Conservation (phyloP, 1,284 basidiomycete species). For the Leccinum subspadiceum region DNA sequence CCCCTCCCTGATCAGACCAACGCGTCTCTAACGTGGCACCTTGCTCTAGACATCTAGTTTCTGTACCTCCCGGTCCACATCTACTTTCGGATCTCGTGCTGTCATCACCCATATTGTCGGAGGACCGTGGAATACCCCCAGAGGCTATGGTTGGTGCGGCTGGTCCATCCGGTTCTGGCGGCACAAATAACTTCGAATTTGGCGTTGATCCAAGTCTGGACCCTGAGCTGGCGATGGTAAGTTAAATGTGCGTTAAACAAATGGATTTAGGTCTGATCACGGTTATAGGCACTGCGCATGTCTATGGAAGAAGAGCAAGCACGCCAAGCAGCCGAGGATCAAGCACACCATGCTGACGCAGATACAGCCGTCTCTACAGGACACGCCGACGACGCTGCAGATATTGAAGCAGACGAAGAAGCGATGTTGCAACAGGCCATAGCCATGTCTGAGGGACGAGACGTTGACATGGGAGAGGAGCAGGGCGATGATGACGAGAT, state of each 20-base stretch:
- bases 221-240: conserved; percentile 95
- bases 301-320: conserved; percentile 97
- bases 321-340: conserved; percentile 68
- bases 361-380: conserved; percentile 29
- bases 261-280: conserved; percentile 2
- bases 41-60: conserved; percentile 70
- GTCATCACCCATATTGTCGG: conserved; percentile 80
- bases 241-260: conserved; percentile 7
- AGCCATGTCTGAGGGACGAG: conserved; percentile 50
- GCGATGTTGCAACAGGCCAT: conserved; percentile 65
- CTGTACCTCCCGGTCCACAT: conserved; percentile 75
- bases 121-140: conserved; percentile 73
- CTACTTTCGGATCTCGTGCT: conserved; percentile 85
- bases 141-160: conserved; percentile 53
- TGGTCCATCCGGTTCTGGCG: conserved; percentile 47
- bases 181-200: conserved; percentile 73
- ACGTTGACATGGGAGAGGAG: conserved; percentile 40
- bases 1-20: background rate
- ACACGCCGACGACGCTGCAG: conserved; percentile 34
- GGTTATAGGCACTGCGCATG: conserved; percentile 85
- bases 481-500: conserved; percentile 44
- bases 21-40: conserved; percentile 6
- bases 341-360: conserved; percentile 34
- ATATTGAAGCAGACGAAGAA: conserved; percentile 62
- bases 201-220: conserved; percentile 94